Conservation (phyloP, 2,329 filamentous ascomycete species). For the Orbilia javanica region DNA sequence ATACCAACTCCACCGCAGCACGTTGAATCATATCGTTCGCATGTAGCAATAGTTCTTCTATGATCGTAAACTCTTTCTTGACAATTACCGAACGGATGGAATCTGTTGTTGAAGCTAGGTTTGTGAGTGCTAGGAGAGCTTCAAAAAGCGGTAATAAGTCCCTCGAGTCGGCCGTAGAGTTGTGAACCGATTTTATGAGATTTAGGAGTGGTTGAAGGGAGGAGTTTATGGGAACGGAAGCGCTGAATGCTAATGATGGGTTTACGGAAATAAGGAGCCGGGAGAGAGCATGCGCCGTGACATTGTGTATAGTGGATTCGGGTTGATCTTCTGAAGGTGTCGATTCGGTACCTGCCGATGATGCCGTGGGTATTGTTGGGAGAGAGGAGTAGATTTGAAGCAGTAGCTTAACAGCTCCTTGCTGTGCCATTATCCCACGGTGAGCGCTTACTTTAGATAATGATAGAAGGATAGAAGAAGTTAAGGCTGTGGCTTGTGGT, state of each 20-base stretch:
- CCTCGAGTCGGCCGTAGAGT: conserved; percentile 73
- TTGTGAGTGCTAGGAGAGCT: conserved; percentile 89
- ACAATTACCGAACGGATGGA: conserved; percentile 75
- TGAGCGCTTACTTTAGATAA: conserved; percentile 80
- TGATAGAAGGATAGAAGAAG: conserved; percentile 80
- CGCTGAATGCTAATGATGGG: conserved; percentile 84
- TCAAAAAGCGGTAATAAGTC: conserved; percentile 93
- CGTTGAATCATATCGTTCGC: conserved; percentile 81
- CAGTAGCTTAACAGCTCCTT: conserved; percentile 90
- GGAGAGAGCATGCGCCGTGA: conserved; percentile 82
- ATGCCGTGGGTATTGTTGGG: conserved; percentile 59
- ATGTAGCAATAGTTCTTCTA: conserved; percentile 86
- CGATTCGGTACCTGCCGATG: conserved; percentile 63
- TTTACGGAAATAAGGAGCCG: conserved; percentile 89
- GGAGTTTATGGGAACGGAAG: conserved; percentile 78
- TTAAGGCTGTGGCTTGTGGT: conserved; percentile 77
- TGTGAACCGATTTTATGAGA: conserved; percentile 73
- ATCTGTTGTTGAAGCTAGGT: conserved; percentile 78
- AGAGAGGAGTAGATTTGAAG: conserved; percentile 73
- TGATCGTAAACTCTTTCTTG: conserved; percentile 77
- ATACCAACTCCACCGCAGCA: conserved; percentile 87
- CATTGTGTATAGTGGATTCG: conserved; percentile 67
- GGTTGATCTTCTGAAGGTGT: conserved; percentile 54
- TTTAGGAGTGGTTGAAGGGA: conserved; percentile 85
- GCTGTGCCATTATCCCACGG: conserved; percentile 85